Evolutionary conservation across 2,329 filamentous ascomycete genomes (phyloP).

Genomic region (Aureobasidium sp.): DNA sequence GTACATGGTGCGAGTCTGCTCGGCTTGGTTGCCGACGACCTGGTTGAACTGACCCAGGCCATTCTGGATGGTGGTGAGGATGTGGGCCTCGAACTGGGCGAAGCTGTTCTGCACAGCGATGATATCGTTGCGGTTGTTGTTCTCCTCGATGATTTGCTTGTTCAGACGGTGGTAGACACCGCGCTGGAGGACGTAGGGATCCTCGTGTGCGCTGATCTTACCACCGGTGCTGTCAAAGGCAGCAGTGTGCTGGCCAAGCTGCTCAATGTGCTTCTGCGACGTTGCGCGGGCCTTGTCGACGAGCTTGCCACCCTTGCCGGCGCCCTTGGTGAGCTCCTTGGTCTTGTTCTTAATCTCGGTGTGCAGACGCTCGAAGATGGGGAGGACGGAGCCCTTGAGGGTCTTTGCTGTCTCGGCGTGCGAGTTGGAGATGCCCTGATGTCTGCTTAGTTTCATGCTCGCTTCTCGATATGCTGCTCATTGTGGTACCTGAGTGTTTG

Average conservation of each 20-base stretch:
- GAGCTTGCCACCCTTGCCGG: constrained; percentile 76
- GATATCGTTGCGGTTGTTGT: constrained; percentile 89
- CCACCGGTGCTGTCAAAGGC: constrained; percentile 69
- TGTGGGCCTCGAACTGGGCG: constrained; percentile 75
- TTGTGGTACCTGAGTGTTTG: constrained; percentile 59
- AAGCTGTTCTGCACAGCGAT: constrained; percentile 89
- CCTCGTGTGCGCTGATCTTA: constrained; percentile 63
- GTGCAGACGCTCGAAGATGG: constrained; percentile 83
- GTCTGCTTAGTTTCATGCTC: neutral
- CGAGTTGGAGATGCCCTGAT: constrained; percentile 74
- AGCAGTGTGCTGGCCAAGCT: constrained; percentile 80
- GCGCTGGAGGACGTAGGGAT: constrained; percentile 82
- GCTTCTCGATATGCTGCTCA: constrained; percentile 4
- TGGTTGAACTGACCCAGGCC: constrained; percentile 78
- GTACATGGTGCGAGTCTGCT: constrained; percentile 75
- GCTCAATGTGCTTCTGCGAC: constrained; percentile 94
- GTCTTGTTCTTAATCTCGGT: constrained; percentile 94
- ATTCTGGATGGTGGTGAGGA: constrained; percentile 75
- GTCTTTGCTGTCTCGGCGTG: constrained; percentile 88
- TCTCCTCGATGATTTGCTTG: constrained; percentile 90
- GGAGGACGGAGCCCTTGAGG: constrained; percentile 77
- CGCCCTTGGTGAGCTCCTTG: constrained; percentile 79
- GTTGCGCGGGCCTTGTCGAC: constrained; percentile 80
- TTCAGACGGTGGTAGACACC: constrained; percentile 76
- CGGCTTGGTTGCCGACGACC: constrained; percentile 70